Conservation (phyloP, 1,284 basidiomycete genomes). For the Austroboletus olivaceoglutinosus region DNA sequence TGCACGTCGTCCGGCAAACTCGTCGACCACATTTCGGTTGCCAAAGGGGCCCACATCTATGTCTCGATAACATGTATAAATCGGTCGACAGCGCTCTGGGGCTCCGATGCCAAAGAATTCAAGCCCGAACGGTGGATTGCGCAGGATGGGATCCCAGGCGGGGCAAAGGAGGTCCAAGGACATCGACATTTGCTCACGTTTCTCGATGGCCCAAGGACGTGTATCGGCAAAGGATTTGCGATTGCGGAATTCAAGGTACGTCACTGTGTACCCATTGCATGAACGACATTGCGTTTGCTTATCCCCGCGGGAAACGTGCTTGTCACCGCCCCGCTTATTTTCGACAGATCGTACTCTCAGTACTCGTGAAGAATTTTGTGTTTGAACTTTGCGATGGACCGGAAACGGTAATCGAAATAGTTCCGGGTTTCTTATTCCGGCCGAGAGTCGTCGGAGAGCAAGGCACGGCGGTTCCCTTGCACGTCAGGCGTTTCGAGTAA, state of each 20-base stretch:
- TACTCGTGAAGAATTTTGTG: constrained; percentile 44
- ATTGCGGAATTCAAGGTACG: constrained; percentile 1
- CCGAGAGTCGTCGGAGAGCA: constrained; percentile 44
- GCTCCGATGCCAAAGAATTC: constrained; percentile 38
- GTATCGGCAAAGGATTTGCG: constrained; percentile 21
- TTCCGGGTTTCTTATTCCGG: constrained; percentile 38
- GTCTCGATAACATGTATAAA: constrained; percentile 41
- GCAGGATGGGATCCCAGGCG: constrained; percentile 17
- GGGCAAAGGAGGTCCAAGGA: constrained; percentile 24
- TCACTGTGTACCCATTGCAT: neutral
- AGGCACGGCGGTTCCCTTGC: constrained; percentile 43
- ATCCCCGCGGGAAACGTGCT: too few species aligned
- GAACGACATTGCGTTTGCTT: neutral
- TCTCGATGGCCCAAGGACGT: constrained; percentile 16
- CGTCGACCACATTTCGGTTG: neutral
- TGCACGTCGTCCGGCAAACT: neutral
- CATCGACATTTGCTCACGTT: constrained; percentile 16
- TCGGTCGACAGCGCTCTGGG: constrained; percentile 49
- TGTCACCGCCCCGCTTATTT: too few species aligned
- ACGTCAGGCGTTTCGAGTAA: constrained; percentile 30
- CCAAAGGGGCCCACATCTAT: neutral
- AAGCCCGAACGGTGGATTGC: constrained; percentile 42
- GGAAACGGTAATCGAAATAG: constrained; percentile 38
- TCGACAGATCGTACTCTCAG: constrained; percentile 43
- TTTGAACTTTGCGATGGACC: constrained; percentile 45